phyloP scores from a whole-genome alignment of 805 yeast genomes.

The Candida germanica region DNA sequence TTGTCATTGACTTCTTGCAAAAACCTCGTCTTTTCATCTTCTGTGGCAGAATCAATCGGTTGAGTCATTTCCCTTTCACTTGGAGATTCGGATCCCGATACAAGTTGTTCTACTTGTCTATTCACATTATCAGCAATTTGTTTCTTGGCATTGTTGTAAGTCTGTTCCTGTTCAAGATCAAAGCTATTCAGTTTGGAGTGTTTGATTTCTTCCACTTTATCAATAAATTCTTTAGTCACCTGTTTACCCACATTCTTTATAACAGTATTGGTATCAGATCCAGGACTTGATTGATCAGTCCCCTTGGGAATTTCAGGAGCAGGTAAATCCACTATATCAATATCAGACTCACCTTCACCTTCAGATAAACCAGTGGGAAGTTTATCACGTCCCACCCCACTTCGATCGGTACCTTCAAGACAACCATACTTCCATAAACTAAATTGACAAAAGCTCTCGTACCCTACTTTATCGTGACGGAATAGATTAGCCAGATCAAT shows the following conservation, averaged over 20 bases:
- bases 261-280: conserved; percentile 5
- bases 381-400: not conserved
- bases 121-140: conserved; percentile 30
- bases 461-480: conserved; percentile 40
- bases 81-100: conserved; percentile 18
- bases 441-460: conserved; percentile 39
- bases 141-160: conserved; percentile 21
- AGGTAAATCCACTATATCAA: not conserved
- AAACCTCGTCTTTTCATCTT: conserved; percentile 21
- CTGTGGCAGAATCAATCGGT: conserved; percentile 1
- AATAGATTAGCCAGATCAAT: conserved; percentile 64
- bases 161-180: conserved; percentile 15
- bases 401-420: conserved; percentile 14
- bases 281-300: not conserved
- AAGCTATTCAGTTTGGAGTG: conserved; percentile 17
- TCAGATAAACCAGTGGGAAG: not conserved
- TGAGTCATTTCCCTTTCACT: conserved; percentile 5
- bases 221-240: conserved; percentile 29
- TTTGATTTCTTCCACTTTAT: conserved; percentile 31
- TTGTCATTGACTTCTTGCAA: conserved; percentile 26
- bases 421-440: conserved; percentile 39
- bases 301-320: not conserved
- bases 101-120: conserved; percentile 25
- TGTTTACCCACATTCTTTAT: conserved; percentile 34
- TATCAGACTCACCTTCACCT: not conserved